Evolutionary conservation across 169 alveolate genomes (phyloP).

Genomic region (Plasmodium fragile): DNA sequence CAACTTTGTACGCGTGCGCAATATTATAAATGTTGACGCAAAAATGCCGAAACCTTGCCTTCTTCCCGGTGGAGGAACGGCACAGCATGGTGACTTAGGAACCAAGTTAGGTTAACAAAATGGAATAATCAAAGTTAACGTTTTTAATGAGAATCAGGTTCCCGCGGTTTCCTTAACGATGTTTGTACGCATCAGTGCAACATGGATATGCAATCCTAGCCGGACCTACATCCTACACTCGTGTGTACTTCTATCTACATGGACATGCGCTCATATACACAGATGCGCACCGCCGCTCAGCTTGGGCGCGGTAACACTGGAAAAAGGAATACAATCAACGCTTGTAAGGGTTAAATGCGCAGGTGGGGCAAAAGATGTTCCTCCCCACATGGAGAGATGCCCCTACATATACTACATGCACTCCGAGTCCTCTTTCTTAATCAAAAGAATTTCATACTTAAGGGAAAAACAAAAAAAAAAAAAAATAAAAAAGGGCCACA

Average conservation of each 20-base stretch:
- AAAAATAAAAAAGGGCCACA: not conserved
- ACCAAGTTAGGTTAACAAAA: slow-evolving; percentile 9
- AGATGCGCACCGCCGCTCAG: not conserved
- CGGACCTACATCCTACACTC: not conserved
- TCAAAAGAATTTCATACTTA: not conserved
- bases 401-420: not conserved
- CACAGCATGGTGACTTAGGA: not conserved
- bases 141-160: slow-evolving; percentile 31
- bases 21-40: not conserved
- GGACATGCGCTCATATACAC: not conserved
- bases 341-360: not conserved
- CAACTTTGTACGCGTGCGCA: not conserved
- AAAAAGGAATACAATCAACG: not conserved
- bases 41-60: not conserved
- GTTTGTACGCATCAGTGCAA: not conserved
- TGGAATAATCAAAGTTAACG: slow-evolving; percentile 16
- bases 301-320: not conserved
- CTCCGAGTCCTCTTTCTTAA: not conserved
- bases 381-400: not conserved
- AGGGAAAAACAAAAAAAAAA: not conserved
- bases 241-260: not conserved
- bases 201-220: not conserved
- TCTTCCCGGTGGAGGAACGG: not conserved
- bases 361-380: not conserved
- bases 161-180: slow-evolving; percentile 1